phyloP scores from a whole-genome alignment of 2,329 filamentous ascomycete genomes.

The Monilinia polystroma region DNA sequence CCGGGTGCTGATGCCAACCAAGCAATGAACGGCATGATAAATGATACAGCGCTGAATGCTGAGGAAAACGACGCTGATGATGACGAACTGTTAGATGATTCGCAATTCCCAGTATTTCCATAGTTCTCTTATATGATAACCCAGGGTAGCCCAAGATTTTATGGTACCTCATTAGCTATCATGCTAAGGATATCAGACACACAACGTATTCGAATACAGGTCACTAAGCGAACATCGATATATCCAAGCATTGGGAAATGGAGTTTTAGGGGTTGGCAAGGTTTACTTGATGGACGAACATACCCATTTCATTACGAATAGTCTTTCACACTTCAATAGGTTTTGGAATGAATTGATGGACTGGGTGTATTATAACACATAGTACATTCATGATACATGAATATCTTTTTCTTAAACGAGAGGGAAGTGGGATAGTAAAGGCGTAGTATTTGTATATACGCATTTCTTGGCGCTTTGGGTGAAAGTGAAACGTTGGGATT shows the following conservation, averaged over 20 bases:
- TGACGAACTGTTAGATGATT: slow-evolving; percentile 5
- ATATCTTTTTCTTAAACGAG: slow-evolving; percentile 1
- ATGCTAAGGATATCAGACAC: background rate
- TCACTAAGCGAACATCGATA: background rate
- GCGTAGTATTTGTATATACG: slow-evolving; percentile 16
- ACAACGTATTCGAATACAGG: slow-evolving; percentile 4
- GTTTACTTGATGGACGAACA: slow-evolving; percentile 10
- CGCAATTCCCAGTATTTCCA: slow-evolving; percentile 11
- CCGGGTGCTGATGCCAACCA: slow-evolving; percentile 28
- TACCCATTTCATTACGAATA: slow-evolving; percentile 12
- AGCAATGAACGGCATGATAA: slow-evolving; percentile 21
- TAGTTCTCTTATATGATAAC: background rate
- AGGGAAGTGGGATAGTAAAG: background rate
- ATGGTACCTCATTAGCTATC: background rate
- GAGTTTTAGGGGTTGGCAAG: slow-evolving; percentile 9
- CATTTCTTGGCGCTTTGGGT: slow-evolving; percentile 18
- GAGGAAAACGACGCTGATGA: slow-evolving; percentile 18
- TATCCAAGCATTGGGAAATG: slow-evolving; percentile 6
- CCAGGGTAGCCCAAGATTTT: background rate
- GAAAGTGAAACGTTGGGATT: background rate
- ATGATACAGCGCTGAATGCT: background rate
- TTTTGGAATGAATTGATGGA: slow-evolving; percentile 5
- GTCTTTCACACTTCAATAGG: slow-evolving; percentile 1
- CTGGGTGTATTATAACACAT: background rate
- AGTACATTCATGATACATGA: slow-evolving; percentile 4